phyloP scores from a whole-genome alignment of 192 early-diverging fungal species.

The Coemansia sp. region DNA sequence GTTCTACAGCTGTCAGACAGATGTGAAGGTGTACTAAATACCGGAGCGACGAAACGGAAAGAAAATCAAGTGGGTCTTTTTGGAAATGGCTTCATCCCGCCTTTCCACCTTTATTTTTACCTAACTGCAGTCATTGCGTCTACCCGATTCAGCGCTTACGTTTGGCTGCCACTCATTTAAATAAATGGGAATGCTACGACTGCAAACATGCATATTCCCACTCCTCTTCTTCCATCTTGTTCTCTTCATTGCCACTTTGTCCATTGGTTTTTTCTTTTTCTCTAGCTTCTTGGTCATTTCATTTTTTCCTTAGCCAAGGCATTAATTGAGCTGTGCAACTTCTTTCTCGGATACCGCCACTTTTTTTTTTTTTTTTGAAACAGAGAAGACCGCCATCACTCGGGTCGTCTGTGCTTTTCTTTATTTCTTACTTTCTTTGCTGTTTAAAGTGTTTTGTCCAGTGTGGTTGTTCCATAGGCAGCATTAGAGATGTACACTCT shows the following conservation, averaged over 20 bases:
- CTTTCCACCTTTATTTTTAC: too few relatives aligned
- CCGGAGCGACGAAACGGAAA: too few relatives aligned
- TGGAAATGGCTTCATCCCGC: too few relatives aligned
- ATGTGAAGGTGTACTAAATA: too few relatives aligned
- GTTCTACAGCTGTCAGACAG: too few relatives aligned
- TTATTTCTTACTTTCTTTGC: background rate
- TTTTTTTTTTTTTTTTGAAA: background rate
- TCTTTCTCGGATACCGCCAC: background rate
- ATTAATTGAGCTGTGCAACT: background rate
- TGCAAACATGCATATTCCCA: background rate
- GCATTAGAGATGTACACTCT: conserved; percentile 13
- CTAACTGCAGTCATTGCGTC: background rate
- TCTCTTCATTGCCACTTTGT: background rate
- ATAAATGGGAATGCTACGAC: too few relatives aligned
- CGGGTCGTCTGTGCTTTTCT: background rate
- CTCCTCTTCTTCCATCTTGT: background rate
- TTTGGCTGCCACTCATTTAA: too few relatives aligned
- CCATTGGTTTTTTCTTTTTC: background rate
- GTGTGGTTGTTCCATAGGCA: background rate
- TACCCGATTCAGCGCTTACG: background rate
- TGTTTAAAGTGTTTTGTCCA: background rate
- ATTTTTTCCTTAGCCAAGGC: background rate
- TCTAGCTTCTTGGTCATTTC: background rate
- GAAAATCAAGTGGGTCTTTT: too few relatives aligned
- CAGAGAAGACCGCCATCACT: background rate